Percentiles rank a stretch among this genome's conserved stretches.
These are phyloP conservation scores for Alternaria novae-zelandiae DNA, from an alignment of 2,329 filamentous ascomycete genomes.

Conservation along the genomic window DNA sequence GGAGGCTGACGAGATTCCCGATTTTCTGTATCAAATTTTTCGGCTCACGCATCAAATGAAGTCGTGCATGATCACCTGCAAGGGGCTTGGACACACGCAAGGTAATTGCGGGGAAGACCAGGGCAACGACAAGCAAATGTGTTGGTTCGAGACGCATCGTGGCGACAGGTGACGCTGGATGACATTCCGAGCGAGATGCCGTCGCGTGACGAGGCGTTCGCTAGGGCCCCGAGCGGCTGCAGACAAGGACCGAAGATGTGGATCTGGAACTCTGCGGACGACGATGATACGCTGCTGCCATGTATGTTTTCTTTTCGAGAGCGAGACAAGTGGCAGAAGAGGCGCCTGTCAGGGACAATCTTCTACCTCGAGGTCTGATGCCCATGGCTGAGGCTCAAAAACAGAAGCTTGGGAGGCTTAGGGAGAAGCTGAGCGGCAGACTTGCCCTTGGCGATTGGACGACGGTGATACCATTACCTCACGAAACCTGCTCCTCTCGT, in stretches of 20 bases:
- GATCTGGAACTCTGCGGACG: conserved; percentile 15
- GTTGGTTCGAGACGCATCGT: conserved; percentile 19
- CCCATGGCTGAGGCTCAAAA: conserved; percentile 33
- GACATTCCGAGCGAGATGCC: conserved; percentile 23
- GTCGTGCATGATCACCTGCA: conserved; percentile 51
- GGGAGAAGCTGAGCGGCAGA: conserved; percentile 5
- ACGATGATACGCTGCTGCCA: conserved; percentile 18
- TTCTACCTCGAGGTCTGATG: conserved; percentile 14
- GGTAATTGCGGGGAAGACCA: conserved; percentile 49
- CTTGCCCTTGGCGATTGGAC: conserved; percentile 14
- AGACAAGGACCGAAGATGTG: conserved; percentile 24
- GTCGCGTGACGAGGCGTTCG: conserved; percentile 33
- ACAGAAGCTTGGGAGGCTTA: conserved; percentile 3
- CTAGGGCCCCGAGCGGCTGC: conserved; percentile 11
- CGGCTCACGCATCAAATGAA: conserved; percentile 42
- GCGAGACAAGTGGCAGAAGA: conserved; percentile 10
- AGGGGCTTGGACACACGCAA: conserved; percentile 39
- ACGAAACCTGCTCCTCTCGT: conserved; percentile 24
- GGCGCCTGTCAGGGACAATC: conserved; percentile 23
- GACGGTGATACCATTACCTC: conserved; percentile 44
- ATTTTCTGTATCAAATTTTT: conserved; percentile 30
- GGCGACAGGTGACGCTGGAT: conserved; percentile 33
- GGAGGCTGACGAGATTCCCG: conserved; percentile 38
- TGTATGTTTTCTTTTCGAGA: conserved; percentile 18
- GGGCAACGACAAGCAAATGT: conserved; percentile 22